Conservation (phyloP, 345 rosid genomes). For the Alliaria petiolata region DNA sequence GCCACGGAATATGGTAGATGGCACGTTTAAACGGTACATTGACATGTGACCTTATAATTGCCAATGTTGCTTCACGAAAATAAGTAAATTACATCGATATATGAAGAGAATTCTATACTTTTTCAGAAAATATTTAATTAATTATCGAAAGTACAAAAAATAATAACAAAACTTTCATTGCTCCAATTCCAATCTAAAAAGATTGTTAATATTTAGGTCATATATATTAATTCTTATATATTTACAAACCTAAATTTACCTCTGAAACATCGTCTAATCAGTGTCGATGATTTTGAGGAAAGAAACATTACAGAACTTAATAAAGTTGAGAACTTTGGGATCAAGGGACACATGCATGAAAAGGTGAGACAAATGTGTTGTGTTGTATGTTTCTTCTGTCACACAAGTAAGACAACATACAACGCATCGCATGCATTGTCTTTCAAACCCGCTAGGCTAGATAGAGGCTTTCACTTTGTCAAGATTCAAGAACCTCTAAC, state of each 20-base stretch:
- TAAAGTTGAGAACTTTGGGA: not conserved
- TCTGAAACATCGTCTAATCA: not conserved
- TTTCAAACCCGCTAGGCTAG: not conserved
- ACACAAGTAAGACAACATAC: not conserved
- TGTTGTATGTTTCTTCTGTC: not conserved
- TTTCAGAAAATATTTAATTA: too few species aligned
- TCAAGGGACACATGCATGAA: conserved; percentile 9
- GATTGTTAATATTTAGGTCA: not conserved
- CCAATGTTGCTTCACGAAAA: conserved; percentile 15
- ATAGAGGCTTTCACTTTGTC: not conserved
- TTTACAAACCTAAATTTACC: not conserved
- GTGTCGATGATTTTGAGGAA: conserved; percentile 22
- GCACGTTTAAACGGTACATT: conserved; percentile 23
- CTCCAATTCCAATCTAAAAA: not conserved
- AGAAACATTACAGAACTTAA: not conserved
- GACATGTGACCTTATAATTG: conserved; percentile 33
- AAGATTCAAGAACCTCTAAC: not conserved
- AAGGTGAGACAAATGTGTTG: conserved; percentile 16
- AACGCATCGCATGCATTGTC: conserved; percentile 5
- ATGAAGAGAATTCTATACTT: not conserved
- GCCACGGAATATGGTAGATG: conserved; percentile 26
- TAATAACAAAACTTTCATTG: not conserved
- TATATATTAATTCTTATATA: not conserved
- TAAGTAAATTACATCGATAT: not conserved
- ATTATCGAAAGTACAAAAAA: not conserved